phyloP scores from a whole-genome alignment of 1,284 basidiomycete genomes.

The Trichosporon sp. region DNA sequence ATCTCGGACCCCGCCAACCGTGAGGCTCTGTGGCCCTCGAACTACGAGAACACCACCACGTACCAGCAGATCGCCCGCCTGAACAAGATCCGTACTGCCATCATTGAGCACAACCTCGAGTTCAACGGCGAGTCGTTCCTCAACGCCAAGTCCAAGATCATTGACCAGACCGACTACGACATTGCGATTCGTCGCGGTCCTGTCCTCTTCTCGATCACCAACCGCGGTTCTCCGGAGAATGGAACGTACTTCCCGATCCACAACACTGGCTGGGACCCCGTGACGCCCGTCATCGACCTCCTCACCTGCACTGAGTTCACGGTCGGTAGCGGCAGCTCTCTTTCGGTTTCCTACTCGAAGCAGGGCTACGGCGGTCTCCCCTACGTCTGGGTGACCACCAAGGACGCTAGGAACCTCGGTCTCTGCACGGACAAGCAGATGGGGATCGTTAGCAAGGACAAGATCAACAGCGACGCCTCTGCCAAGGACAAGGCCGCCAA shows the following conservation, averaged over 20 bases:
- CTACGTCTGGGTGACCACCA: slow-evolving; percentile 27
- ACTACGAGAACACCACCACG: slow-evolving; percentile 52
- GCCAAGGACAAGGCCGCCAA: not conserved
- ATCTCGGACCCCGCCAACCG: slow-evolving; percentile 61
- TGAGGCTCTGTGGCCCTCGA: slow-evolving; percentile 66
- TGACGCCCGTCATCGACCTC: slow-evolving; percentile 41
- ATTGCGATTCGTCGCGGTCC: slow-evolving; percentile 67
- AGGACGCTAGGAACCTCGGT: slow-evolving; percentile 8
- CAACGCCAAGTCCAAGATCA: slow-evolving; percentile 55
- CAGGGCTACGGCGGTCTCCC: slow-evolving; percentile 43
- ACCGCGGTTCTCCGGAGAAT: slow-evolving; percentile 47
- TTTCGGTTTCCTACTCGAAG: slow-evolving; percentile 38
- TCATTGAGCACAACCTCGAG: slow-evolving; percentile 52
- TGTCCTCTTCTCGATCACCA: slow-evolving; percentile 65
- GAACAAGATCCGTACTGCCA: slow-evolving; percentile 65
- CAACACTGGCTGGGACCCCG: slow-evolving; percentile 36
- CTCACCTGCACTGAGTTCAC: slow-evolving; percentile 37
- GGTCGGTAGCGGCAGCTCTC: slow-evolving; percentile 36
- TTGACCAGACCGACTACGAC: slow-evolving; percentile 57
- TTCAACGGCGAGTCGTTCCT: slow-evolving; percentile 54
- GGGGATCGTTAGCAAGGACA: slow-evolving; percentile 7
- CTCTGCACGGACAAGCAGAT: slow-evolving; percentile 13
- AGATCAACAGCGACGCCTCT: not conserved
- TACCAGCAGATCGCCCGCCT: slow-evolving; percentile 61
- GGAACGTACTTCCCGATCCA: slow-evolving; percentile 31